phyloP scores from a whole-genome alignment of 495 filamentous ascomycete genomes.

The Xylaria flabelliformis region DNA sequence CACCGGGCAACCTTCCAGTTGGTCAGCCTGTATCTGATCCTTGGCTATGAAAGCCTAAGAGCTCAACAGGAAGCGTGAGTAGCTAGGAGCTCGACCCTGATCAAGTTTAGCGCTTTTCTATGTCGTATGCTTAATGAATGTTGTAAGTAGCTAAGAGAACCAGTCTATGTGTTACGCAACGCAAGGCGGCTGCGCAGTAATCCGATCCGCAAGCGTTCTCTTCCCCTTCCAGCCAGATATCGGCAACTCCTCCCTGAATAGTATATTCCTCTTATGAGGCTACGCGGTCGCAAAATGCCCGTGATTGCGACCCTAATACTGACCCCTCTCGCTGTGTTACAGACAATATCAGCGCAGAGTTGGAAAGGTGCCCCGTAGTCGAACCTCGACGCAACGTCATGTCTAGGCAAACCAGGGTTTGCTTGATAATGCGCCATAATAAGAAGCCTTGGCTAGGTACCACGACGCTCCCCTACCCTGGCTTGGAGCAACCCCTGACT shows the following conservation, averaged over 20 bases:
- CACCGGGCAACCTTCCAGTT: constrained; percentile 48
- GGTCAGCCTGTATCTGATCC: constrained; percentile 43
- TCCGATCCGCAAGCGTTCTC: constrained; percentile 38
- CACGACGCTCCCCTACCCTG: constrained; percentile 7
- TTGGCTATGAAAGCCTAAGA: constrained; percentile 41
- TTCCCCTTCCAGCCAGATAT: constrained; percentile 33
- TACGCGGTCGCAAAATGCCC: constrained; percentile 28
- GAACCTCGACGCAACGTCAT: constrained; percentile 28
- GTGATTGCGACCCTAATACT: constrained; percentile 18
- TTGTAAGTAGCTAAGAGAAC: constrained; percentile 1
- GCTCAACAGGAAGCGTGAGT: constrained; percentile 31
- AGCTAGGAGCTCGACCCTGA: constrained; percentile 37
- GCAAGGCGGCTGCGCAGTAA: constrained; percentile 40
- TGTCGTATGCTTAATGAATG: background rate
- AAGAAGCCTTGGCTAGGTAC: constrained; percentile 21
- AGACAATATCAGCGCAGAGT: constrained; percentile 20
- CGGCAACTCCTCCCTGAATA: constrained; percentile 40
- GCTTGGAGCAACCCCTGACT: constrained; percentile 24
- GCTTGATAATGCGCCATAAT: constrained; percentile 21
- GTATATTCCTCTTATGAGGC: constrained; percentile 38
- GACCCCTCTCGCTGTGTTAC: constrained; percentile 18
- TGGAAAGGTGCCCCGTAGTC: constrained; percentile 21
- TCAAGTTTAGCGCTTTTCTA: constrained; percentile 38
- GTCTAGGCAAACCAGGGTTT: constrained; percentile 18
- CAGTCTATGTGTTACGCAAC: constrained; percentile 41